phyloP scores from a whole-genome alignment of 345 rosid genomes.

The Physaria fendleri region DNA sequence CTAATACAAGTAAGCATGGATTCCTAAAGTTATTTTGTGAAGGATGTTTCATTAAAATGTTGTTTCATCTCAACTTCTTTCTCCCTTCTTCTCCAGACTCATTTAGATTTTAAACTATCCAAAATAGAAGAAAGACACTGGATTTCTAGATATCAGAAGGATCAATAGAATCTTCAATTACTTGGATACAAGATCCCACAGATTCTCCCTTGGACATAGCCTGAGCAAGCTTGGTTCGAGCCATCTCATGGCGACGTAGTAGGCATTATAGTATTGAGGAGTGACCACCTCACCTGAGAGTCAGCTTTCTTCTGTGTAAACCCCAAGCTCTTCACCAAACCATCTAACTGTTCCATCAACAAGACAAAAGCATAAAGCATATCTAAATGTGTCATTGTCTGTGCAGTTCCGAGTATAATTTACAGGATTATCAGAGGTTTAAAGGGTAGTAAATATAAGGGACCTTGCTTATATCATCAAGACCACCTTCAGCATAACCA shows the following conservation, averaged over 20 bases:
- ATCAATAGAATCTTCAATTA: constrained; percentile 49
- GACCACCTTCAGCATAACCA: constrained; percentile 84
- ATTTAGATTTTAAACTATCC: too few relatives aligned
- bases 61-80: too few relatives aligned
- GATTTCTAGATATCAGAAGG: constrained; percentile 40
- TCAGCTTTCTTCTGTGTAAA: constrained; percentile 88
- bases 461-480: constrained; percentile 80
- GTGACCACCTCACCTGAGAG: constrained; percentile 88
- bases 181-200: constrained; percentile 58
- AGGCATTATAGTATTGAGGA: constrained; percentile 59
- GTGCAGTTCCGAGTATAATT: not conserved
- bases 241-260: constrained; percentile 63
- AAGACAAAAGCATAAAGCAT: not conserved
- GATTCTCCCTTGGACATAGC: constrained; percentile 69
- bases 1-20: too few relatives aligned
- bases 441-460: not conserved
- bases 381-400: not conserved
- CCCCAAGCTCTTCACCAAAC: constrained; percentile 58
- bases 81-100: too few relatives aligned
- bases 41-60: too few relatives aligned
- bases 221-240: constrained; percentile 58
- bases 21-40: too few relatives aligned
- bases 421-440: not conserved
- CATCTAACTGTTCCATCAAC: constrained; percentile 49
- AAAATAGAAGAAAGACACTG: not conserved